These are phyloP conservation scores for Apiospora kogelbergensis DNA, from an alignment of 2,329 filamentous ascomycete species.

Conservation along the genomic window DNA sequence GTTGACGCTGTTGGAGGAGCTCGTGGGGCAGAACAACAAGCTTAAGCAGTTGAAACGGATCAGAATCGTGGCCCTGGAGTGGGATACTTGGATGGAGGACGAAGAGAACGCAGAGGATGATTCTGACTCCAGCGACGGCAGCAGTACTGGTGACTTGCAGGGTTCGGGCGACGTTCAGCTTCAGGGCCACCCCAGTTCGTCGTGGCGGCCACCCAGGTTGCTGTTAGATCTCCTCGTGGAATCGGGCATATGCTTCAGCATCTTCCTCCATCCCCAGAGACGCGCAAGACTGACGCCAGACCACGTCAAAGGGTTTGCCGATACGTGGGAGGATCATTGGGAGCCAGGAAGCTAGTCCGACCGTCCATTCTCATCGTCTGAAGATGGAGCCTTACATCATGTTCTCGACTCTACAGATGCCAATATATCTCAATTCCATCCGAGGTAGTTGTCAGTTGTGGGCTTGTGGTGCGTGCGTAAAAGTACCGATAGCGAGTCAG, in stretches of 20 bases:
- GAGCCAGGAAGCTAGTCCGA: neutral
- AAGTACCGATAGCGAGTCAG: constrained; percentile 1
- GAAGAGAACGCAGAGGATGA: neutral
- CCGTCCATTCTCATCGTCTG: neutral
- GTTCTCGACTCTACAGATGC: no score
- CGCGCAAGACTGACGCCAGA: constrained; percentile 1
- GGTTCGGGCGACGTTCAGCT: neutral
- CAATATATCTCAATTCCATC: neutral
- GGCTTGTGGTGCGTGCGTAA: neutral
- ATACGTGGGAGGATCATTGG: neutral
- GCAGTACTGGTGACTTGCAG: neutral
- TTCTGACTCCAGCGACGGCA: neutral
- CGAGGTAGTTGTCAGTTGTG: neutral
- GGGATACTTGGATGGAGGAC: neutral
- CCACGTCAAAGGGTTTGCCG: neutral
- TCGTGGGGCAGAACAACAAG: neutral
- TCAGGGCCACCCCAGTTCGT: neutral
- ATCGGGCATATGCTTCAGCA: neutral
- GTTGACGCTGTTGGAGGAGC: neutral
- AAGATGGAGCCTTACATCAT: neutral
- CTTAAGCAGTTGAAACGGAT: neutral
- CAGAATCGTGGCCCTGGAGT: neutral
- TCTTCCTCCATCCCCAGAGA: neutral
- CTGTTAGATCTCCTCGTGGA: neutral
- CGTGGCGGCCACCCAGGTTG: neutral